Evolutionary conservation across 768 basidiomycete genomes (phyloP).

Genomic region (Hypsizygus marmoreus): DNA sequence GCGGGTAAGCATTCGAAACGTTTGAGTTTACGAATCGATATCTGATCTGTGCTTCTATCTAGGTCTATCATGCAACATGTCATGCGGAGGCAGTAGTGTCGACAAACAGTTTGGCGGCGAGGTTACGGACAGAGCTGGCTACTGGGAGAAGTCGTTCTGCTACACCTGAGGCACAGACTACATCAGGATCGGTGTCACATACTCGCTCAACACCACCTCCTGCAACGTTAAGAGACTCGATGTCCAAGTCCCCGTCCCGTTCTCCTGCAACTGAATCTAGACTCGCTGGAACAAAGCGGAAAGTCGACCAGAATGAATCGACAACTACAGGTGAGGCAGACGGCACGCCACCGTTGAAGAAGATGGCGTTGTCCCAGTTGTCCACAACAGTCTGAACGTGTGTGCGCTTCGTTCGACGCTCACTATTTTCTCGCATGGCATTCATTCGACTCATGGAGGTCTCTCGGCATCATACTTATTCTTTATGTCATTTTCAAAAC

Average conservation of each 20-base stretch:
- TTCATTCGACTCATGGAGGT: slow-evolving; percentile 14
- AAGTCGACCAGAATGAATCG: slow-evolving; percentile 58
- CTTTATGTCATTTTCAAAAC: slow-evolving; percentile 13
- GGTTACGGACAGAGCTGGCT: slow-evolving; percentile 61
- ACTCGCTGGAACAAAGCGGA: slow-evolving; percentile 70
- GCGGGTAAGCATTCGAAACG: slow-evolving; percentile 64
- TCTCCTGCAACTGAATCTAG: slow-evolving; percentile 58
- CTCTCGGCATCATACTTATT: slow-evolving; percentile 15
- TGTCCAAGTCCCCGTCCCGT: slow-evolving; percentile 42
- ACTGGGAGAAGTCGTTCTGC: slow-evolving; percentile 72
- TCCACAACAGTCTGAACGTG: slow-evolving; percentile 15
- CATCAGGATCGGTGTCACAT: slow-evolving; percentile 24
- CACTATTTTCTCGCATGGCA: slow-evolving; percentile 7
- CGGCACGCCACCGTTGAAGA: slow-evolving; percentile 69
- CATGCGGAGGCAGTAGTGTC: slow-evolving; percentile 77
- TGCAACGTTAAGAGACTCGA: slow-evolving; percentile 31
- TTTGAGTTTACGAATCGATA: not conserved
- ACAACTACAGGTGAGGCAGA: slow-evolving; percentile 40
- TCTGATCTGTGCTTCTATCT: slow-evolving; percentile 7
- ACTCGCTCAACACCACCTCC: slow-evolving; percentile 41
- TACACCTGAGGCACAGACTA: slow-evolving; percentile 64
- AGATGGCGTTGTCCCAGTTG: slow-evolving; percentile 49
- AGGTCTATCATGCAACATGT: slow-evolving; percentile 96
- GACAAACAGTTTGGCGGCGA: slow-evolving; percentile 64
- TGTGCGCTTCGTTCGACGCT: not conserved